phyloP scores from a whole-genome alignment of 208 protist genomes.

The Angomonas deanei region DNA sequence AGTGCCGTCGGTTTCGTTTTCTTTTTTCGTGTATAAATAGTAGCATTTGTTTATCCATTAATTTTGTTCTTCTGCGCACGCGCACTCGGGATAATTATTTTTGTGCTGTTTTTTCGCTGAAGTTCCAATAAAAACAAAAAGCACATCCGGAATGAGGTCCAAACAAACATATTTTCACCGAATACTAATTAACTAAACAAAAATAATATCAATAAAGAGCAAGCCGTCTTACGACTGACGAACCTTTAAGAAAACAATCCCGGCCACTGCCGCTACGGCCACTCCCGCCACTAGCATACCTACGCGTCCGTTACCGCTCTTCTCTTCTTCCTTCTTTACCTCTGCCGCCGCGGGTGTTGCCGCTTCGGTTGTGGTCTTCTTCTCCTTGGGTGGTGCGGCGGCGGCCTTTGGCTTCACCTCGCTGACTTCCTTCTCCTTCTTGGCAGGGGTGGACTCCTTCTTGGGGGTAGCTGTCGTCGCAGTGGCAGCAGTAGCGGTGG shows the following conservation, averaged over 20 bases:
- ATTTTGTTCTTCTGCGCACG: too few relatives aligned
- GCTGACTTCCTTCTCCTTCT: not conserved
- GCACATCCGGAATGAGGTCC: too few relatives aligned
- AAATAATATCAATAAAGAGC: constrained; percentile 5
- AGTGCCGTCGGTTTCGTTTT: too few relatives aligned
- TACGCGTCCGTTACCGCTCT: constrained; percentile 14
- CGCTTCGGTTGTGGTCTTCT: not conserved
- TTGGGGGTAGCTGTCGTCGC: not conserved
- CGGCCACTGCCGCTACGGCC: not conserved
- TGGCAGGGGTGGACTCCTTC: not conserved
- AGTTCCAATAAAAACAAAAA: too few relatives aligned
- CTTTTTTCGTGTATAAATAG: too few relatives aligned
- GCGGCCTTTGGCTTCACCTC: not conserved
- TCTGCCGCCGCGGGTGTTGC: not conserved
- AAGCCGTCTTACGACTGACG: not conserved
- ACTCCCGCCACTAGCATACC: constrained; percentile 1
- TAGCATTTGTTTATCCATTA: too few relatives aligned
- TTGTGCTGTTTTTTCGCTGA: too few relatives aligned
- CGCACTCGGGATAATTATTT: too few relatives aligned
- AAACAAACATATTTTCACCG: too few relatives aligned
- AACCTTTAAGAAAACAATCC: not conserved
- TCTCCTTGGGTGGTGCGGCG: not conserved
- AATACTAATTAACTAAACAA: constrained; percentile 3
- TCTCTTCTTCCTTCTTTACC: constrained; percentile 4
- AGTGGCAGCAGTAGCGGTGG: not conserved